Evolutionary conservation across 2,329 filamentous ascomycete species (phyloP), one percentile per base, ranked within the genome.

Genomic region (Fusarium tjaetaba): DNA sequence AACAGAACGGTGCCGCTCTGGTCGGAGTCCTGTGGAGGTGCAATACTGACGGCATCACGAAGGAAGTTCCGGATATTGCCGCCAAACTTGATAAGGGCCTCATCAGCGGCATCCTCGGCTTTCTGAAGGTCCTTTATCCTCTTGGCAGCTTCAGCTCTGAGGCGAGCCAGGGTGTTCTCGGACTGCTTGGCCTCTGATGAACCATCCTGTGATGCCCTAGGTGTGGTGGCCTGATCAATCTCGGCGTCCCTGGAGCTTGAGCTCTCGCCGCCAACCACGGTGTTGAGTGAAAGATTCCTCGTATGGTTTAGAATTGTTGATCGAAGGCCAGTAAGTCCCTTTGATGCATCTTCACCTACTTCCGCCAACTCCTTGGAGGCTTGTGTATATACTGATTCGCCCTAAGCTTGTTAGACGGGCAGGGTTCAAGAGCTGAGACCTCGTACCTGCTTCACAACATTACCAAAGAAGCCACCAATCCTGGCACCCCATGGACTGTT

Each of bases 81-180:
- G 28, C 96, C 96, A 78, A 98, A 98, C 74, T 94, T 94, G 75
- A 98, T 85, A 15, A 99, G 89, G 1, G 96, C 96, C 82, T 98
- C 96, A 81, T 99, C 96, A 13, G 96, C 96, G 8, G 96, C 96
- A 80, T 98, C 96, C 83, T 99, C 96, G 18, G 96, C 96, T 76
- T 91, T 90, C 80, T 98, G 94, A 26, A 98, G 91, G 68, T 98
- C 94, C 79, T 94, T 96, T 67, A 98, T 85, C 53, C 94, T 90
- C 83, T 94, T 95, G 32, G 93, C 87, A 9, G 95, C 95, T 83
- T 97, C 94, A 26, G 86, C 84, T 65, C 91, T 90, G 80, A 98
- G 90, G 49, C 93, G 90, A 10, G 92, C 90, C 36, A 98, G 90
- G 66, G 97, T 91, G 16, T 90, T 88, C 73, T 90, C 88, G 5